Evolutionary conservation across 176 grass and related monocot genomes (phyloP), one percentile per base, ranked within the genome.

Genomic region (Musa troglodytarum): DNA sequence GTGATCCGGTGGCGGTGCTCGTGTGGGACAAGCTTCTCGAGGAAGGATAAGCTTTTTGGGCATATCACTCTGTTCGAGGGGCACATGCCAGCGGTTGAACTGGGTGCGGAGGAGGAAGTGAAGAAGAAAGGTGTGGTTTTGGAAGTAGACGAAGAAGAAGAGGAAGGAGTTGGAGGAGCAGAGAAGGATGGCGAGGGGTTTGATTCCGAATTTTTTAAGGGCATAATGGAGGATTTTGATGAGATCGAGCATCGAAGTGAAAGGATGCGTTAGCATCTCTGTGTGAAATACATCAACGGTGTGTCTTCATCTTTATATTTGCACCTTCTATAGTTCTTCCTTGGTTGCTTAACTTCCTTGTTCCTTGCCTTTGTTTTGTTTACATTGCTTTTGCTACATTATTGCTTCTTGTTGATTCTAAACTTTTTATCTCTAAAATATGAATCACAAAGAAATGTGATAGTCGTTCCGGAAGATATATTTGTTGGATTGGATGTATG

Each of bases 1-100:
- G 84, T 92, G 75, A 86, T 54, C 13, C 91, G 85, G 53, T 99
- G 95, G 95, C 86, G 88, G 65, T 99, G 95, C 88, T 92, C 95
- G 26, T 99, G 95, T 26, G 95, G 95, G 72, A 99, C 95, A 28
- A 99, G 84, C 52, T 99, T 99, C 83, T 94, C 95, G 20, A 89
- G 95, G 74, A 99, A 99, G 86, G 95, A 99, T 78, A 99, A 99
- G 84, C 85, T 99, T 14, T 99, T 99, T 63, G 91, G 90, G 19
- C 95, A 99, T 69, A 76, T 99, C 13, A 73, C 86, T 12, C 88
- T 99, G 72, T 99, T 99, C 72, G 95, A 99, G 58, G 95, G 95
- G 61, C 95, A 99, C 83, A 85, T 81, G 21, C 95, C 95, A 1
- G 90, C 88, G 1, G 68, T 94, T 24, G 52, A 65, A 0, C 70